Conservation (phyloP, 805 yeast species). For the Starmera dryadoides region DNA sequence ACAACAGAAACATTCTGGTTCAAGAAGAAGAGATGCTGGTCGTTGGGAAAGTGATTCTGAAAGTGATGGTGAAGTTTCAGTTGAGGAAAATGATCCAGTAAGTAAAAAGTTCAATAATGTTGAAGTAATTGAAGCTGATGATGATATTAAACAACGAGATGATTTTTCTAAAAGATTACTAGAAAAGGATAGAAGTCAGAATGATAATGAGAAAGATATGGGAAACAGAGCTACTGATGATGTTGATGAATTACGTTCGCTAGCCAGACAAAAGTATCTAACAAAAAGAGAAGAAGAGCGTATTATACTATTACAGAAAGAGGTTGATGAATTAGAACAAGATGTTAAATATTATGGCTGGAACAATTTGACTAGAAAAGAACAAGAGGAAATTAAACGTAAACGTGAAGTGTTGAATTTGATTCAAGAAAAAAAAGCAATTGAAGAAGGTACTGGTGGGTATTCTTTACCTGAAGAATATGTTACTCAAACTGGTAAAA, state of each 20-base stretch:
- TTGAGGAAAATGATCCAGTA: slow-evolving; percentile 32
- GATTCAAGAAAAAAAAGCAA: slow-evolving; percentile 29
- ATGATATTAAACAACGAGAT: slow-evolving; percentile 21
- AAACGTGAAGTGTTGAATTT: slow-evolving; percentile 43
- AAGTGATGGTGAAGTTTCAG: slow-evolving; percentile 32
- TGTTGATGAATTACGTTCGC: slow-evolving; percentile 31
- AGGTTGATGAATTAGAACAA: slow-evolving; percentile 40
- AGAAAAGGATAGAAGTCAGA: slow-evolving; percentile 13
- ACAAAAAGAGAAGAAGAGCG: slow-evolving; percentile 41
- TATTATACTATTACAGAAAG: slow-evolving; percentile 34
- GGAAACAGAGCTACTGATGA: slow-evolving; percentile 6
- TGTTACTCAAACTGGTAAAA: slow-evolving; percentile 40
- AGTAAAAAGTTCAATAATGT: no score
- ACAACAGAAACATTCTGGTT: background rate
- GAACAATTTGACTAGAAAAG: slow-evolving; percentile 40
- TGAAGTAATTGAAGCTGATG: slow-evolving; percentile 16
- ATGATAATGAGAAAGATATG: slow-evolving; percentile 7
- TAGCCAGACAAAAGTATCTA: slow-evolving; percentile 43
- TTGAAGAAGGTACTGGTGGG: slow-evolving; percentile 28
- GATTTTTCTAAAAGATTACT: slow-evolving; percentile 24
- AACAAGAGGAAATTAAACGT: slow-evolving; percentile 42
- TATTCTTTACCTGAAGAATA: slow-evolving; percentile 55
- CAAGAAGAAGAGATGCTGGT: slow-evolving; percentile 1
- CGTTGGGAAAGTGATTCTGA: slow-evolving; percentile 31
- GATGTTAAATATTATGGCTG: slow-evolving; percentile 47